Base-by-base conservation (phyloP, 345 rosid species). In the Psidium guajava region DNA sequence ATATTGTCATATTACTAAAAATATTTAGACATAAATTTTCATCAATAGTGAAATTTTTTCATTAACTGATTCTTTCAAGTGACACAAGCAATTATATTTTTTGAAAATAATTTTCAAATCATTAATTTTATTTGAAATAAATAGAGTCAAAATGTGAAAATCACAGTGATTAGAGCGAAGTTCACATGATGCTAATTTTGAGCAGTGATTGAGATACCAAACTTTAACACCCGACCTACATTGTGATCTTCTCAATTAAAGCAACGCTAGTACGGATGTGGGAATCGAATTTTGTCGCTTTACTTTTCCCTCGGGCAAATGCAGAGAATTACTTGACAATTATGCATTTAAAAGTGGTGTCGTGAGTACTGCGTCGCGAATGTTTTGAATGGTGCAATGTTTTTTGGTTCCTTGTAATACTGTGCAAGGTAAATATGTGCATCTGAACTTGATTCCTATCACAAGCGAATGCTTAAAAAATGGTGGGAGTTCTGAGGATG, bases 351-450 rank as follows among this genome's bases (percentile, higher is more conserved):
- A 69, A 69, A 69, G 3, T 32, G 13, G 13, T 18, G 77, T 32
- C 5, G 1, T 0, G 0, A 28, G 0, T 15, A 1, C 0, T 15
- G 74, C 32, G 40, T 28, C 20, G 4, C 5, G 18, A 11, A 0
- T 16, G 3, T 64, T 64, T 64, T 0, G 12, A 7, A 16, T 28
- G 18, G 0, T 0, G 6, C 18, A 8, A 4, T 16, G 0, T 5
- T 14, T 14, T 53, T 14, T 4, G 16, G 18, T 53, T 53, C 54
- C 54, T 15, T 53, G 54, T 14, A 14, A 53, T 53, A 16, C 6
- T 15, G 5, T 53, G 54, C 18, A 53, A 5, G n/a, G n/a, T 55
- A 55, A 6, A 54, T 21, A 7, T 24, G 25, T 54, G 57, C 25
- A 6, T 54, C 25, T 20, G 24, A 20, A 55, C 9, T 55, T 22